Evolutionary conservation across 805 yeast genomes (phyloP).

Genomic region (Saturnispora silvae): DNA sequence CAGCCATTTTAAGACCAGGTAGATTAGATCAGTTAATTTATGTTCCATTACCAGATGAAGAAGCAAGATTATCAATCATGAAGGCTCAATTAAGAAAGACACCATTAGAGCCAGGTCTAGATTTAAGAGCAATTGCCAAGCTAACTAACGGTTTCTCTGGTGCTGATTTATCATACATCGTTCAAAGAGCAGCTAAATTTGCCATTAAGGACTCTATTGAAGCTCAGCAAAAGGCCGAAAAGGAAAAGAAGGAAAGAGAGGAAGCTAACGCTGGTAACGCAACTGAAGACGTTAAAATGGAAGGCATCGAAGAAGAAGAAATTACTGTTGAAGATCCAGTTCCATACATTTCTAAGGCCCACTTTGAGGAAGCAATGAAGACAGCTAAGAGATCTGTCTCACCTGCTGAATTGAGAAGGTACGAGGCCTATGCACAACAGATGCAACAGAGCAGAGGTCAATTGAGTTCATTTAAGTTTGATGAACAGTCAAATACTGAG

Average conservation of each 20-base stretch:
- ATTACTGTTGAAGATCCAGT: constrained; percentile 83
- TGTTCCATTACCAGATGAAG: constrained; percentile 96
- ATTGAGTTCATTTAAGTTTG: constrained; percentile 80
- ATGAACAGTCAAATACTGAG: constrained; percentile 27
- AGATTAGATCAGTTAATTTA: constrained; percentile 97
- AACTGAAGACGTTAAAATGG: constrained; percentile 34
- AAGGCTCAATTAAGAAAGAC: constrained; percentile 96
- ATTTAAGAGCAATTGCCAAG: constrained; percentile 78
- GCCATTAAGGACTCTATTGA: constrained; percentile 97
- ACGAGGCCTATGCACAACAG: constrained; percentile 96
- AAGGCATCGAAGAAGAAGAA: constrained; percentile 33
- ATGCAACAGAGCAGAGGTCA: constrained; percentile 94
- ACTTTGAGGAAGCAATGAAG: constrained; percentile 99
- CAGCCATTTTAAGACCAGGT: constrained; percentile 97
- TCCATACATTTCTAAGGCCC: constrained; percentile 87
- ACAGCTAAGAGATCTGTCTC: constrained; percentile 96
- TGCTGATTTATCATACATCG: constrained; percentile 96
- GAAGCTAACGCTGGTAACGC: constrained; percentile 8
- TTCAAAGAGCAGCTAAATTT: constrained; percentile 96
- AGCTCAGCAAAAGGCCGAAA: constrained; percentile 47
- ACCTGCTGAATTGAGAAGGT: constrained; percentile 95
- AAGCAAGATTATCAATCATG: constrained; percentile 85
- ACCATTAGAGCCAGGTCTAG: constrained; percentile 95
- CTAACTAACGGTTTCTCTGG: constrained; percentile 97
- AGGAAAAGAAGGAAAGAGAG: constrained; percentile 42